A percentile compares a stretch with the other conserved stretches of the same genome.
phyloP scores from a whole-genome alignment of 805 yeast species.

The Kodamaea laetipori region DNA sequence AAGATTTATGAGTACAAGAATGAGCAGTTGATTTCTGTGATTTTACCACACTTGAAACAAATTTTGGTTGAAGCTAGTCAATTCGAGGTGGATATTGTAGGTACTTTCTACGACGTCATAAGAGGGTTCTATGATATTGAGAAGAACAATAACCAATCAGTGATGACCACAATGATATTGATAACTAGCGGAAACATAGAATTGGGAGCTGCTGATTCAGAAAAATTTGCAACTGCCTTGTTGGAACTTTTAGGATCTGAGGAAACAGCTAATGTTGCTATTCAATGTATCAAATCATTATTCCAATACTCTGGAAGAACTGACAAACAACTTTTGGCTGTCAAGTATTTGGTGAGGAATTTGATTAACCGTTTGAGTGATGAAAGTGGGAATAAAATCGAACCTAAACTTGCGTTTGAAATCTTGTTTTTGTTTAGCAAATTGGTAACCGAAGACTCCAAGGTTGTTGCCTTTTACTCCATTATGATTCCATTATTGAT shows the following conservation, averaged over 20 bases:
- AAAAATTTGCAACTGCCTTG: constrained; percentile 25
- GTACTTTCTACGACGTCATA: constrained; percentile 30
- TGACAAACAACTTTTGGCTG: constrained; percentile 35
- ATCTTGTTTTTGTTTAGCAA: constrained; percentile 47
- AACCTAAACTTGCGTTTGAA: constrained; percentile 43
- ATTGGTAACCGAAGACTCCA: constrained; percentile 27
- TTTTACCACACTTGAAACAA: constrained; percentile 47
- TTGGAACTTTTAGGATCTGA: constrained; percentile 24
- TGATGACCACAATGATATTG: constrained; percentile 37
- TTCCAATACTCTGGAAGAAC: constrained; percentile 37
- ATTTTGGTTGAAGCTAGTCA: constrained; percentile 26
- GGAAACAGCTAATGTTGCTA: constrained; percentile 30
- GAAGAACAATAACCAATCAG: constrained; percentile 24
- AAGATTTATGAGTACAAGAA: constrained; percentile 50
- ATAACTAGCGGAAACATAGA: constrained; percentile 37
- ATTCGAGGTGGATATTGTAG: constrained; percentile 23
- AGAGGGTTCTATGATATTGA: constrained; percentile 22
- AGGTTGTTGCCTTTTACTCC: constrained; percentile 31
- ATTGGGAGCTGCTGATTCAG: constrained; percentile 27
- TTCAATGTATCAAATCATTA: constrained; percentile 64
- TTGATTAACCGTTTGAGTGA: constrained; percentile 35
- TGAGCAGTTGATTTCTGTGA: constrained; percentile 46
- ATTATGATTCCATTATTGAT: constrained; percentile 43
- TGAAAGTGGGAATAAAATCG: constrained; percentile 17
- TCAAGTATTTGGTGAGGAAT: constrained; percentile 49